phyloP scores from a whole-genome alignment of 2,329 filamentous ascomycete species.

The Clonostachys solani region DNA sequence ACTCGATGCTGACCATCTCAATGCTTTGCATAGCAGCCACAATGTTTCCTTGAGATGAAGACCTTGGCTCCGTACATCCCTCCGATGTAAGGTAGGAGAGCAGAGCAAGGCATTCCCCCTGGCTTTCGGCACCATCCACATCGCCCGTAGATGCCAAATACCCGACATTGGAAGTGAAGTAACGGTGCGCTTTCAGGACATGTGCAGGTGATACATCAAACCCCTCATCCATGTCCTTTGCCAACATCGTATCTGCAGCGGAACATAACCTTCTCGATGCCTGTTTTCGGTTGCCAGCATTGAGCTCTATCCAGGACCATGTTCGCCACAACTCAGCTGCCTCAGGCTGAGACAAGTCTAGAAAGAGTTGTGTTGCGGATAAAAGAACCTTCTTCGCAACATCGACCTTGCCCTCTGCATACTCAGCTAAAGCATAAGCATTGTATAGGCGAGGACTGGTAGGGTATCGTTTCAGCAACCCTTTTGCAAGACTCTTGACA shows the following conservation, averaged over 20 bases:
- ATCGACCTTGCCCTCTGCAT: conserved; percentile 47
- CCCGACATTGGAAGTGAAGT: conserved; percentile 49
- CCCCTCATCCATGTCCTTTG: conserved; percentile 3
- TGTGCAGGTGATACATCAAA: conserved; percentile 22
- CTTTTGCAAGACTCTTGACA: conserved; percentile 68
- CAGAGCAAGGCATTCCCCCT: conserved; percentile 59
- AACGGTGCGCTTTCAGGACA: conserved; percentile 49
- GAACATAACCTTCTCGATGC: conserved; percentile 35
- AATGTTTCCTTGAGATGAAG: conserved; percentile 49
- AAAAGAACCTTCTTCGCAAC: conserved; percentile 61
- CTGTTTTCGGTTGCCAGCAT: conserved; percentile 19
- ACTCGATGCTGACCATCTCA: conserved; percentile 33
- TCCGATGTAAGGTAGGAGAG: conserved; percentile 58
- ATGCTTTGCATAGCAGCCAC: conserved; percentile 39
- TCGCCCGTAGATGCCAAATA: conserved; percentile 48
- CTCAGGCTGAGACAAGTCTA: background rate
- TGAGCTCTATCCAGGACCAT: conserved; percentile 67
- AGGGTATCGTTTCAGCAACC: conserved; percentile 64
- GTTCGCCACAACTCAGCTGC: conserved; percentile 25
- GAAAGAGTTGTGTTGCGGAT: conserved; percentile 48
- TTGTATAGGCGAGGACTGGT: conserved; percentile 69
- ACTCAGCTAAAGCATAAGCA: conserved; percentile 72
- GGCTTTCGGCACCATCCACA: conserved; percentile 42
- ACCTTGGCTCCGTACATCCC: conserved; percentile 35
- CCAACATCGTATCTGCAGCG: conserved; percentile 21